Conservation (phyloP, 306 rosid species). For the Dryas alaskensis region DNA sequence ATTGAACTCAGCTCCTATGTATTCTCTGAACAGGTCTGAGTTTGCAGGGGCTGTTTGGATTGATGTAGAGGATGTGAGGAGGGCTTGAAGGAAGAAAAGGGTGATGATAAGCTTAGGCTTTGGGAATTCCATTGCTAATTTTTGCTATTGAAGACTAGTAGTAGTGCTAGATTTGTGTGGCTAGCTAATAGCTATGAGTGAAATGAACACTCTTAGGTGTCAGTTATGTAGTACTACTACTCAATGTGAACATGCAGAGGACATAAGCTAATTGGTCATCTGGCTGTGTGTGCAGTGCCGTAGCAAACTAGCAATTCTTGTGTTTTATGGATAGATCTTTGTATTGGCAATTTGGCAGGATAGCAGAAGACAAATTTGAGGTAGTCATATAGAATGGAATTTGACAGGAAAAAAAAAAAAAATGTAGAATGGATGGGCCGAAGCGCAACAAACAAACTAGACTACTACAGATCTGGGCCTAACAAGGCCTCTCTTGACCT, state of each 20-base stretch:
- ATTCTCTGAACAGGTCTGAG: constrained; percentile 58
- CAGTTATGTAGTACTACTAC: constrained; percentile 3
- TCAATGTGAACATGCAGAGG: background rate
- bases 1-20: constrained; percentile 76
- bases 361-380: background rate
- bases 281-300: constrained; percentile 6
- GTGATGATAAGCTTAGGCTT: constrained; percentile 31
- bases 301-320: background rate
- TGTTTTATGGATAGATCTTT: constrained; percentile 4
- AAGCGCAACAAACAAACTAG: too few relatives aligned
- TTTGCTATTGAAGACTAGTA: background rate
- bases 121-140: constrained; percentile 29
- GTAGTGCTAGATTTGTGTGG: background rate
- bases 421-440: too few relatives aligned
- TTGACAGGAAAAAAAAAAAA: too few relatives aligned
- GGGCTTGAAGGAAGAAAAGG: constrained; percentile 29
- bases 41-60: constrained; percentile 28
- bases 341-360: background rate
- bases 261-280: background rate
- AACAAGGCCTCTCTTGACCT: too few relatives aligned
- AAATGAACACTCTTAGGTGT: background rate
- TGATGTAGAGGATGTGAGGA: constrained; percentile 25
- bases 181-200: background rate
- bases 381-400: background rate
- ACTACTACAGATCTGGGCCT: too few relatives aligned